Evolutionary conservation across 768 basidiomycete genomes (phyloP), one percentile per base, ranked within the genome.

Genomic region (Amanita subjunquillea): DNA sequence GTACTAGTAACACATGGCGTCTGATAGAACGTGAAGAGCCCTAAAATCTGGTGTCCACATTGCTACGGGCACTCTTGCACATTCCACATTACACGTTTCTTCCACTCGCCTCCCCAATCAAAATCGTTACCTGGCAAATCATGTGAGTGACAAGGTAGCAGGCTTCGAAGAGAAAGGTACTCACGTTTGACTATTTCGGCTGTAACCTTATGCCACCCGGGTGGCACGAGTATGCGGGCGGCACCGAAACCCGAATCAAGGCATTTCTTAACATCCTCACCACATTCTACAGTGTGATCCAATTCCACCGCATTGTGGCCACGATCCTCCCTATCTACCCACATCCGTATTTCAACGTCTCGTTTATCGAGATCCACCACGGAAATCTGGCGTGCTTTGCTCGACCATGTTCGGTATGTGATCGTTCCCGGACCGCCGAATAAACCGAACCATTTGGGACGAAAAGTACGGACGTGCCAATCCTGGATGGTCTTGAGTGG

Each of bases 1-100:
- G 15, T 82, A 17, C 17, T 17, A 17, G 27, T 3, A 82, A 40
- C 2, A n/a, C 38, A 39, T 4, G 37, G 3, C n/a, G 5, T 13
- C 12, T 38, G n/a, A 39, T 13, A 39, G 6, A 39, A 39, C 15
- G 38, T 15, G 15, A 36, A 9, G 34, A 36, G 8, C 3, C 15
- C 8, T 36, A 9, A 36, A 15, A 9, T 15, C 34, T 36, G 15
- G 3, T 3, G 10, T 40, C 6, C n/a, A 3, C 10, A 44, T 25
- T 13, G 6, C 34, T 27, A 50, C 10, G 50, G 20, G 25, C 50
- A 50, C 17, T 42, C 39, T 42, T 50, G 20, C 2, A 50, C 50
- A 6, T 17, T 50, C 50, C 50, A 42, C 50, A 40, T 41, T 8
- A 50, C 49, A 37, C 49, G 22, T 25, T n/a, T 40, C 15, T 42